A percentile compares a stretch with the other conserved stretches of the same genome.
Conservation (phyloP, 208 protist genomes). For the Sergeia podlipaevii region DNA sequence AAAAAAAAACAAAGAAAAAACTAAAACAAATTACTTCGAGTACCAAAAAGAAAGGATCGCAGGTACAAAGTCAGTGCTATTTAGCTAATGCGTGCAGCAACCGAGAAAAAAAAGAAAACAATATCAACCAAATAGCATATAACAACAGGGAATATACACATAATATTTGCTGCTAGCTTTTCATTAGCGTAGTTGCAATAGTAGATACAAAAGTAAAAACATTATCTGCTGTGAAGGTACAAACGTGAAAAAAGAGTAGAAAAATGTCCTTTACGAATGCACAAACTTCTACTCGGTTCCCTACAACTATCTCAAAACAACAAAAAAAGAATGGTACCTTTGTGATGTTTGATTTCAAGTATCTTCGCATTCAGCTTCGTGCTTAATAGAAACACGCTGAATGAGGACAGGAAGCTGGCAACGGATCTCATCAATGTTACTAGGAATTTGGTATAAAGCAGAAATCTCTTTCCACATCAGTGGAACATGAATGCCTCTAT, state of each 20-base stretch:
- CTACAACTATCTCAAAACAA: slow-evolving; percentile 3
- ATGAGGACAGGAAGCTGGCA: slow-evolving; percentile 15
- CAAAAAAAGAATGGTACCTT: slow-evolving; percentile 9
- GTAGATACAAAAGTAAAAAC: background rate
- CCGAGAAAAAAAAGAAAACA: background rate
- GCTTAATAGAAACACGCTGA: too few relatives aligned
- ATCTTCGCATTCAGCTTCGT: too few relatives aligned
- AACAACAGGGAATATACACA: too few relatives aligned
- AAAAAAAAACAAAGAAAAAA: slow-evolving; percentile 3
- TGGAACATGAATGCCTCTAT: slow-evolving; percentile 25
- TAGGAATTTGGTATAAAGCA: slow-evolving; percentile 38
- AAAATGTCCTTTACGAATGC: too few relatives aligned
- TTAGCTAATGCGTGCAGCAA: too few relatives aligned
- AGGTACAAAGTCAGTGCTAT: too few relatives aligned
- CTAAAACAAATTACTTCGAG: background rate
- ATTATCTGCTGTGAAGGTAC: too few relatives aligned
- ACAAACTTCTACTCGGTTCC: background rate
- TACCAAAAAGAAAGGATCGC: too few relatives aligned
- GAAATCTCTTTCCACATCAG: slow-evolving; percentile 42
- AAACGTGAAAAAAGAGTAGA: too few relatives aligned
- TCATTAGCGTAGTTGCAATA: too few relatives aligned
- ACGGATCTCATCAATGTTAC: slow-evolving; percentile 35
- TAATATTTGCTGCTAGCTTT: too few relatives aligned
- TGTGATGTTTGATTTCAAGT: slow-evolving; percentile 10
- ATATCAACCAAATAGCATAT: background rate